These are phyloP conservation scores for Maudiozyma barnettii DNA, from an alignment of 805 yeast species.

Conservation along the genomic window DNA sequence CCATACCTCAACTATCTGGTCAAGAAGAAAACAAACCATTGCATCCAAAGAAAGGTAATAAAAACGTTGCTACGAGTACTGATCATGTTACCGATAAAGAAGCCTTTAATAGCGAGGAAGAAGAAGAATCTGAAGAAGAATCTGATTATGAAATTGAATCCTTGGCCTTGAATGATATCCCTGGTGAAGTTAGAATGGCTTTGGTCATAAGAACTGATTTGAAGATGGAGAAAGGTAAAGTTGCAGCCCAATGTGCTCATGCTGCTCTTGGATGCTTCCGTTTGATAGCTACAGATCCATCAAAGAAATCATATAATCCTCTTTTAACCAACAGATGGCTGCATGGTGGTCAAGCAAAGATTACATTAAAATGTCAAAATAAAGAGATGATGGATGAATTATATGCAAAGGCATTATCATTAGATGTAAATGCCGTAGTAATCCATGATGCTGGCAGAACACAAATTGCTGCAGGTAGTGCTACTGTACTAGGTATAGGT, in stretches of 20 bases:
- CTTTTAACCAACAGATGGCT: constrained; percentile 68
- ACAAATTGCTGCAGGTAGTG: constrained; percentile 91
- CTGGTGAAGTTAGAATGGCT: constrained; percentile 82
- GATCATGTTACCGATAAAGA: constrained; percentile 1
- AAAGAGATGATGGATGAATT: constrained; percentile 63
- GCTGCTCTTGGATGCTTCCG: constrained; percentile 91
- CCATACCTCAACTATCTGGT: constrained; percentile 9
- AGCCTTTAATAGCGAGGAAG: constrained; percentile 7
- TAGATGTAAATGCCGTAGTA: constrained; percentile 68
- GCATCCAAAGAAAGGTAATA: not conserved
- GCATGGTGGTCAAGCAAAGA: constrained; percentile 83
- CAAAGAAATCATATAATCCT: constrained; percentile 47
- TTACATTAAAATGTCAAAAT: constrained; percentile 65
- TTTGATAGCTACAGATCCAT: constrained; percentile 43
- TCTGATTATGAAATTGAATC: constrained; percentile 54
- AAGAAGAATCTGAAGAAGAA: constrained; percentile 39
- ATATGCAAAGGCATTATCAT: constrained; percentile 69
- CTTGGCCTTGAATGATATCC: constrained; percentile 48
- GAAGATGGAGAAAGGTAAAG: constrained; percentile 89
- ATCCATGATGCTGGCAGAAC: constrained; percentile 97
- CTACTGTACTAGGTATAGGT: constrained; percentile 93
- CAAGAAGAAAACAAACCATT: constrained; percentile 8
- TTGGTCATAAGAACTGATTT: constrained; percentile 80
- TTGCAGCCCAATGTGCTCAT: constrained; percentile 96
- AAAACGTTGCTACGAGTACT: not conserved